Conservation (phyloP, 306 rosid species). For the Ziziphus jujuba region DNA sequence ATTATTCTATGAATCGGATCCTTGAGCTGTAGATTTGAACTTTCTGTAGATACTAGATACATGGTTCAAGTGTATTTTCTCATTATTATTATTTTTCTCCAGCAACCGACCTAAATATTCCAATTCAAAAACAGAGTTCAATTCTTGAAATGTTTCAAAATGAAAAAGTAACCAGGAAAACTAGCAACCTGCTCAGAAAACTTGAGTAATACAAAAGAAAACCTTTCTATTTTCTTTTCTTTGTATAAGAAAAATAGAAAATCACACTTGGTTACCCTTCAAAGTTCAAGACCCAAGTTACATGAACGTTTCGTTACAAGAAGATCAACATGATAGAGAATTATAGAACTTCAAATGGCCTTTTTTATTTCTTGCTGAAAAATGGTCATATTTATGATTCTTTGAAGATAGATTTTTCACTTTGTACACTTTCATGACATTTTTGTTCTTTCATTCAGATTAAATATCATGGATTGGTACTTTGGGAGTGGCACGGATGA, state of each 20-base stretch:
- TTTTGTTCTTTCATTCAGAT: not conserved
- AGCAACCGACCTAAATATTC: no score
- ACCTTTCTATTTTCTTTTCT: no score
- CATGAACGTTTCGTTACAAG: not conserved
- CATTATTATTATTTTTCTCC: no score
- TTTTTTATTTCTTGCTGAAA: not conserved
- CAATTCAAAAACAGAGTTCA: no score
- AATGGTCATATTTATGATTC: not conserved
- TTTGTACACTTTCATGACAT: not conserved
- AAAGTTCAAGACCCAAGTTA: not conserved
- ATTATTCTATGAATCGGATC: no score
- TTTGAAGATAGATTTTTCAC: not conserved
- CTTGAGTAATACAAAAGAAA: no score
- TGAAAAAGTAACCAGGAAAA: no score
- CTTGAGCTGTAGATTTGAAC: no score
- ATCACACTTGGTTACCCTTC: not conserved
- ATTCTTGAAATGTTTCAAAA: no score
- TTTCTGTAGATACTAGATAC: no score
- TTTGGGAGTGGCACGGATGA: constrained; percentile 46
- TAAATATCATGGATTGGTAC: constrained; percentile 61
- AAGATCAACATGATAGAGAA: constrained; percentile 1
- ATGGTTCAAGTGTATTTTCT: no score
- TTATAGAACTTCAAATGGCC: not conserved
- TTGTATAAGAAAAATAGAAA: not conserved
- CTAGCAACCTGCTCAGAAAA: no score